Evolutionary conservation across 345 rosid genomes (phyloP), one percentile per base, ranked within the genome.

Genomic region (Boechera divaricarpa): DNA sequence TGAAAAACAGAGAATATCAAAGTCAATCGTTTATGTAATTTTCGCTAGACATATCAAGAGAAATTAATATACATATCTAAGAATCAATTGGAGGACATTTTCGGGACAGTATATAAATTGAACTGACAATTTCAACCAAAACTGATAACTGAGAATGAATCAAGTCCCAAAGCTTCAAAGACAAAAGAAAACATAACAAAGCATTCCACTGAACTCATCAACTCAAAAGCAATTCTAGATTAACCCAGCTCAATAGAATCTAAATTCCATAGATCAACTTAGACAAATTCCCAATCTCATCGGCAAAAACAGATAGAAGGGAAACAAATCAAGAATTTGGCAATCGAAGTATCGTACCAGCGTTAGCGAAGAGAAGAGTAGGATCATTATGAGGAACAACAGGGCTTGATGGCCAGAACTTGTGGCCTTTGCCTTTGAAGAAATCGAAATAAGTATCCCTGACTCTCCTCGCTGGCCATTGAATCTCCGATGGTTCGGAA

Each of bases 331-430:
- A 36, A 47, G 11, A 35, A 2, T 7, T 33, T 3, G 4, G 70
- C 15, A 56, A 42, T n/a, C 57, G 35, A 36, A 48, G 10, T 28
- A 12, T 0, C 24, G 60, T 88, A 95, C 98, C 98, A 28, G 97
- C 99, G 76, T 95, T 95, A 31, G 93, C 96, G 60, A 95, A 95
- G 66, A 95, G 87, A 54, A 95, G 94, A 58, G 99, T 91, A 4
- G 99, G 99, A 71, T 95, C 99, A 49, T 87, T 91, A 51, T 79
- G 83, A 7, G 98, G 99, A 55, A 95, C 99, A 15, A 92, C 99
- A 13, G 96, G 96, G 68, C 99, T 95, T 18, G 98, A 95, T 53
- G 75, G 85, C 99, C 99, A 95, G 73, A 85, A 18, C 47, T 86
- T 86, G 62, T 95, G 99, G 31, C 67, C 35, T 79, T 89, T 95